Base-by-base conservation (phyloP, 75 land plant species). In the Pinus tabuliformis region DNA sequence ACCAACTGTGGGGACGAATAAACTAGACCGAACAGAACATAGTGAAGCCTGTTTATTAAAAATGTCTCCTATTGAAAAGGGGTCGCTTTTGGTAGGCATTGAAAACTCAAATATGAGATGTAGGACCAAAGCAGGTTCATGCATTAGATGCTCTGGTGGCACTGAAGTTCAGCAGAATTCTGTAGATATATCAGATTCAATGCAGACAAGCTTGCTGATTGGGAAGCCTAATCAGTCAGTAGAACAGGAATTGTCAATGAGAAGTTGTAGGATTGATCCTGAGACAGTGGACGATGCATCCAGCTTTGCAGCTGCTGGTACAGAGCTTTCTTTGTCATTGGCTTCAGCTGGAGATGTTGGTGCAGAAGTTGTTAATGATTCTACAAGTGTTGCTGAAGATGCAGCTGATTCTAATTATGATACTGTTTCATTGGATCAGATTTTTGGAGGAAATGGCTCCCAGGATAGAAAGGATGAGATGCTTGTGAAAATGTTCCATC, bases 401-500 rank as follows among this genome's bases (percentile, higher is more conserved):
- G 13, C 70, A 49, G 18, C 74, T 33, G 75, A 75, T 59, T 59
- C 57, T 56, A 80, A 78, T 26, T 75, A 70, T 74, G 73, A 62
- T 59, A 70, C 62, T 1, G 49, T 81, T 24, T 58, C 81, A 22
- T 75, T 49, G 56, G 81, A 90, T 58, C 83, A 73, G 60, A 75
- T 80, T 17, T 63, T 62, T 59, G 86, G 77, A 24, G 74, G 79
- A 56, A 80, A 88, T 83, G 79, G 66, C 6, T 82, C 83, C 17
- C 82, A 77, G 42, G 91, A 85, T n/a, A 81, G 77, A 73, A 93
- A 89, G 77, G 91, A 87, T 78, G 90, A 90, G 77, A 78, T 90
- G 81, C 59, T 91, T 36, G 36, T 86, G 56, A 89, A 85, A 65
- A 79, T 96, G 57, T 73, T 73, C 24, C 82, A 88, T 20, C 84